Conservation (phyloP, 176 grass and related monocot species). For the Miscanthus lutarioriparius region DNA sequence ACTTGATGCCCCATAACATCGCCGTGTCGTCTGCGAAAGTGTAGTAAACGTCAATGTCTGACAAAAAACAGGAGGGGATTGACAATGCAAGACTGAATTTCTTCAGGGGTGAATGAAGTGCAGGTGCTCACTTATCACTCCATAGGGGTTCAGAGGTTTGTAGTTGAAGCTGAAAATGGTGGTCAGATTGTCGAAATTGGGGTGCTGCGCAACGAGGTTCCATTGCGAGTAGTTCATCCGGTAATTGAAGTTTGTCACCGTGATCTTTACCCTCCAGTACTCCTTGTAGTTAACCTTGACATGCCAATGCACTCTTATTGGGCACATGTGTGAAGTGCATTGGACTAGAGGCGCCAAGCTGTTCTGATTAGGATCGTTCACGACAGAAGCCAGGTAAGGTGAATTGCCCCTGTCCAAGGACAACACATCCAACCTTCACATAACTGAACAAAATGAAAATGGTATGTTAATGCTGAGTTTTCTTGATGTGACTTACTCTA, state of each 20-base stretch:
- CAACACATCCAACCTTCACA: conserved; percentile 17
- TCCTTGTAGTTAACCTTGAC: conserved; percentile 82
- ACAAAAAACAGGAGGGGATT: neutral
- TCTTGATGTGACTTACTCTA: conserved; percentile 54
- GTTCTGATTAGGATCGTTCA: conserved; percentile 40
- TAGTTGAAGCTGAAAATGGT: conserved; percentile 78
- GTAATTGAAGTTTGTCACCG: conserved; percentile 79
- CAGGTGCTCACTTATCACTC: conserved; percentile 61
- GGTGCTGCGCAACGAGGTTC: conserved; percentile 84
- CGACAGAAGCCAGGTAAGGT: conserved; percentile 59
- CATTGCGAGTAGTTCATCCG: conserved; percentile 81
- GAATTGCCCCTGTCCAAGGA: conserved; percentile 59
- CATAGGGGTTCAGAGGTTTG: conserved; percentile 63
- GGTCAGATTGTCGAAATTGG: conserved; percentile 80
- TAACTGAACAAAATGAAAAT: conserved; percentile 6
- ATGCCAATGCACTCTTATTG: conserved; percentile 92
- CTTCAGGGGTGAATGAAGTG: neutral
- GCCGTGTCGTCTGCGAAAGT: conserved; percentile 60
- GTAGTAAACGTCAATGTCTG: neutral
- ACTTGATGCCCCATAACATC: conserved; percentile 87
- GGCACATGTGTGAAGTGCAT: conserved; percentile 90
- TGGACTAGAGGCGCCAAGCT: conserved; percentile 60
- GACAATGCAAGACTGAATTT: neutral
- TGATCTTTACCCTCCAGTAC: conserved; percentile 83
- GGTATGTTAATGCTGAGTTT: neutral